Conservation (phyloP, 352 stramenopile species). For the Hyaloperonospora arabidopsidis region DNA sequence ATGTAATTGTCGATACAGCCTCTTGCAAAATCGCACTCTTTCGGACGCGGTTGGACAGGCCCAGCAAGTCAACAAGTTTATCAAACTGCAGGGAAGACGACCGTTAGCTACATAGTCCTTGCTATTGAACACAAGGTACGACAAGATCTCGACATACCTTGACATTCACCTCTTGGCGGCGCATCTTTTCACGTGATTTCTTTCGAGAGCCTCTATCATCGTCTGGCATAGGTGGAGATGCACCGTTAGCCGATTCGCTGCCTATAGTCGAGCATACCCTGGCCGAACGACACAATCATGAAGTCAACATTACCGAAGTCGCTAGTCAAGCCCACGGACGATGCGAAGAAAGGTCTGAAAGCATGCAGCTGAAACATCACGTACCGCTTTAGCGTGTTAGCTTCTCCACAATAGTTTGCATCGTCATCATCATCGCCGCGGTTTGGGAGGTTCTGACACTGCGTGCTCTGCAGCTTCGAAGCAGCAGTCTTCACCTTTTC, state of each 20-base stretch:
- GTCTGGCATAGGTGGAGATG: constrained; percentile 27
- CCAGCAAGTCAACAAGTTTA: constrained; percentile 54
- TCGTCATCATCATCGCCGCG: constrained; percentile 27
- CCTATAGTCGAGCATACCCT: constrained; percentile 48
- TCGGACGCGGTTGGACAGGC: constrained; percentile 63
- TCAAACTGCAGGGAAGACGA: constrained; percentile 41
- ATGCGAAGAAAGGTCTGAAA: constrained; percentile 4
- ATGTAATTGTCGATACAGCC: constrained; percentile 57
- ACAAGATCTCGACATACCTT: constrained; percentile 32
- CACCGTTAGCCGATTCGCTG: constrained; percentile 10
- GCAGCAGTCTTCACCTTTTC: constrained; percentile 23
- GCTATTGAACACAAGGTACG: background rate
- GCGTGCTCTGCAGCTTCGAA: constrained; percentile 10
- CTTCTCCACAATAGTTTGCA: constrained; percentile 18
- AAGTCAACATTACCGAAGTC: constrained; percentile 25
- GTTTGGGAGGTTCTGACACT: constrained; percentile 39
- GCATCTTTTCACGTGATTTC: constrained; percentile 73
- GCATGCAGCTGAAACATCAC: constrained; percentile 10
- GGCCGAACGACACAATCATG: constrained; percentile 37
- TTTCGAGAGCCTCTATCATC: constrained; percentile 61
- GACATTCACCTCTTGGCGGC: constrained; percentile 71
- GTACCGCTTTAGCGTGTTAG: constrained; percentile 34
- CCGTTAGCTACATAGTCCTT: constrained; percentile 5
- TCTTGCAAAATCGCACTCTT: constrained; percentile 73
- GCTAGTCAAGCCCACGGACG: constrained; percentile 22